Base-by-base conservation (phyloP, 805 yeast species). In the Candida ovalis region DNA sequence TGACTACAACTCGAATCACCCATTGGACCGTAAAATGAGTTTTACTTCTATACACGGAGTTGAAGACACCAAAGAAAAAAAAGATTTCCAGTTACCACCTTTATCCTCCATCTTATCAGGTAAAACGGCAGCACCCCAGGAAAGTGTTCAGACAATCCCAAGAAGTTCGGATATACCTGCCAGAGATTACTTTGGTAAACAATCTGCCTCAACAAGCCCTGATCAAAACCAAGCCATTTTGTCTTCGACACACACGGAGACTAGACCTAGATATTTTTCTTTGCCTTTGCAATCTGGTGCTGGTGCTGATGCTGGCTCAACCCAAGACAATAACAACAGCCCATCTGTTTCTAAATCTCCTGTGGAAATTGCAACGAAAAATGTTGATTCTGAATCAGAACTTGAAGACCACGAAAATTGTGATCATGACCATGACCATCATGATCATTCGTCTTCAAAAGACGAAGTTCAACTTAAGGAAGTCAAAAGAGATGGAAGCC, bases 31-130 rank as follows among this genome's bases (percentile, higher is more conserved):
- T 25, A 40, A 42, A 18, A 21, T 18, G 25, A 49, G 48, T 18
- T 30, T 49, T 28, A 15, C 37, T 27, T 41, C 48, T 19, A n/a
- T 30, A 3, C 19, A 43, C 8, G 8, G 41, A 33, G 15, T 40
- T 8, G 48, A 40, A 13, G 53, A 50, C 3, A 17, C 13, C 5
- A 45, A 30, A 27, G 49, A 43, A 17, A 48, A 39, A 25, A 36
- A 35, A 9, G 56, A 52, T 5, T 42, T 53, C 25, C 57, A 56
- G 15, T 48, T 56, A 12, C 60, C 60, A 13, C 60, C 60, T 1
- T 45, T 56, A 33, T 53, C 60, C 9, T 47, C 56, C 3, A 53
- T 56, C 17, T 47, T 56, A 15, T 35, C 46, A 25, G 21, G 28
- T 2, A 8, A 18, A 22, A 37, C 36, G 3, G 9, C 32, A 12